These are phyloP conservation scores for Actinidia chinensis DNA, from an alignment of 179 eudicot genomes.

Conservation along the genomic window DNA sequence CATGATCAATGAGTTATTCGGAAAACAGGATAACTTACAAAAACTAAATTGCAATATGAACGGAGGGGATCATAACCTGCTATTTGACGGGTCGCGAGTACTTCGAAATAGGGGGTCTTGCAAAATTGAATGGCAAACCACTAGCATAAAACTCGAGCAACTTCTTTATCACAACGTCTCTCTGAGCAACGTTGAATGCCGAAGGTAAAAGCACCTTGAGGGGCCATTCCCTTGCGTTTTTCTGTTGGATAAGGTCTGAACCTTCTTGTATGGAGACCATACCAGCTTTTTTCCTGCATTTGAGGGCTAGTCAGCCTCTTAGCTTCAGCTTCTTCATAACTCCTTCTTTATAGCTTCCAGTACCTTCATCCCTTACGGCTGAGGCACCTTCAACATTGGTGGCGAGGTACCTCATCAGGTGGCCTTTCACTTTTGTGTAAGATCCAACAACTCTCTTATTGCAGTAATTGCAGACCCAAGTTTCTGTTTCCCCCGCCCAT, in stretches of 20 bases:
- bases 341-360: neutral
- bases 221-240: neutral
- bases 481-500: neutral
- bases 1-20: no score
- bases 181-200: neutral
- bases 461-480: neutral
- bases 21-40: no score
- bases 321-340: neutral
- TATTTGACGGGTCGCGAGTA: neutral
- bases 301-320: neutral
- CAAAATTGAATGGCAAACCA: slow-evolving; percentile 7
- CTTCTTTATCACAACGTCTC: neutral
- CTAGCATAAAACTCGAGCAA: neutral
- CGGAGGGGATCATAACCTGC: neutral
- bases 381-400: neutral
- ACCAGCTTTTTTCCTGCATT: neutral
- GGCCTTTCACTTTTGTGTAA: neutral
- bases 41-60: no score
- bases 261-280: neutral
- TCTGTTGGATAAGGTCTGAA: neutral
- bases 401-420: neutral
- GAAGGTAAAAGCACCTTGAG: neutral
- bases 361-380: neutral
- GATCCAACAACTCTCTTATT: neutral
- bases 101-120: neutral